Evolutionary conservation across 257 asterid species (phyloP).

Genomic region (Lithospermum erythrorhizon): DNA sequence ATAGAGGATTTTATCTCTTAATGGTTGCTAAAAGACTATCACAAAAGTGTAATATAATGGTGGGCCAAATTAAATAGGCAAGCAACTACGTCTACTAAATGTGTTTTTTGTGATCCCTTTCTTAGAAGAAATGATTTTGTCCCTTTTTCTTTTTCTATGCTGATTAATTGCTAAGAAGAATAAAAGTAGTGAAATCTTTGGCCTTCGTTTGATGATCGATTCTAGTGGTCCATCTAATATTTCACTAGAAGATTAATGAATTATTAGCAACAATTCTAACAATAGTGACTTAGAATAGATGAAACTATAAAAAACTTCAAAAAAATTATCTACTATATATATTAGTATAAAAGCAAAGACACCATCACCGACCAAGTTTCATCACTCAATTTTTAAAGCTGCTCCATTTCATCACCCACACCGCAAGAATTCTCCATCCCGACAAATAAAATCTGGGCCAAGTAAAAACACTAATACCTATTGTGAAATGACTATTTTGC

Average conservation of each 20-base stretch:
- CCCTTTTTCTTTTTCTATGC: conserved; percentile 13
- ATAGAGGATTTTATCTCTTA: conserved; percentile 1
- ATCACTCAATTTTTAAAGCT: no score
- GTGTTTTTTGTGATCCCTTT: conserved; percentile 20
- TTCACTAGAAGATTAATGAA: neutral
- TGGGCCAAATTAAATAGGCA: conserved; percentile 17
- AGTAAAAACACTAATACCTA: no score
- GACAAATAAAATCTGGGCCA: no score
- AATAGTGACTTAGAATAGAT: no score
- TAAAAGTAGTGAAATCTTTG: conserved; percentile 5
- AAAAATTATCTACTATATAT: no score
- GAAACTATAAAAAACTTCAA: no score
- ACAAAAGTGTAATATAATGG: conserved; percentile 16
- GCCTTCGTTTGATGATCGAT: neutral
- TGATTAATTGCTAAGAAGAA: conserved; percentile 4
- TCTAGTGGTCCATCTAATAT: neutral
- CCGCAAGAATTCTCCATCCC: no score
- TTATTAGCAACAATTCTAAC: no score
- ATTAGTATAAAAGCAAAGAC: no score
- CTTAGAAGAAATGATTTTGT: conserved; percentile 27
- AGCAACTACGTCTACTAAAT: conserved; percentile 17
- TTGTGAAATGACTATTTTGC: no score
- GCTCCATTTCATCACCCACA: no score
- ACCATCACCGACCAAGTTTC: no score
- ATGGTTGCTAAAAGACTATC: conserved; percentile 20